Evolutionary conservation across 108 stramenopile species (phyloP), one percentile per base, ranked within the genome.

Genomic region (Stephanodiscus minutulus): DNA sequence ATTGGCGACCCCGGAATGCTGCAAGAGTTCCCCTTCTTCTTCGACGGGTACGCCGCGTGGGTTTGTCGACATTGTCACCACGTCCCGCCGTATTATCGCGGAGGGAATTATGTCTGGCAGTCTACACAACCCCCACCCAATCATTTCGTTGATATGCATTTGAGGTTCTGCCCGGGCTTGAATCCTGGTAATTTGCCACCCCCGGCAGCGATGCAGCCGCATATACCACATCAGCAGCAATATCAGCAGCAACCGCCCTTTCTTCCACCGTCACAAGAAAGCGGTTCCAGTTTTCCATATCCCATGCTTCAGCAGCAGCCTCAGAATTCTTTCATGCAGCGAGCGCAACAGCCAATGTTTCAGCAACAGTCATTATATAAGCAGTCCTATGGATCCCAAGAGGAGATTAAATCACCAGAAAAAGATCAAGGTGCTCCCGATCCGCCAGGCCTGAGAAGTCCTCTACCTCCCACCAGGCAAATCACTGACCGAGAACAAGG

Each of bases 91-190:
- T 74, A 70, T 48, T 74, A 74, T 22, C 79, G 79, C 28, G 79
- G 79, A 24, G 55, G 31, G 57, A 81, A 81, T 50, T 70, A 81
- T n/a, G 68, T 81, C 31, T 81, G 79, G 79, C 72, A 74, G 55
- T 65, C 59, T 60, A 44, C 72, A 1, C 72, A 74, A 15, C 72
- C 79, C 3, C 79, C 79, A 55, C 68, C 79, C 8, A 81, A 81
- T 67, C 52, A 68, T 3, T 81, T 74, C 58, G 79, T 81, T 0
- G 79, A 81, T 61, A 36, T 24, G 10, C 79, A 81, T 61, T 53
- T 81, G 62, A 54, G 50, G 13, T 63, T 70, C 37, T 81, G 79
- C 61, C 79, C 61, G 5, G 79, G 79, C 25, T 70, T 81, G 44
- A 81, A 74, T 47, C 46, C 39, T 36, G 28, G 1, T 39, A 35